Conservation (phyloP, 2,329 filamentous ascomycete species). For the Fusarium ramigenum region DNA sequence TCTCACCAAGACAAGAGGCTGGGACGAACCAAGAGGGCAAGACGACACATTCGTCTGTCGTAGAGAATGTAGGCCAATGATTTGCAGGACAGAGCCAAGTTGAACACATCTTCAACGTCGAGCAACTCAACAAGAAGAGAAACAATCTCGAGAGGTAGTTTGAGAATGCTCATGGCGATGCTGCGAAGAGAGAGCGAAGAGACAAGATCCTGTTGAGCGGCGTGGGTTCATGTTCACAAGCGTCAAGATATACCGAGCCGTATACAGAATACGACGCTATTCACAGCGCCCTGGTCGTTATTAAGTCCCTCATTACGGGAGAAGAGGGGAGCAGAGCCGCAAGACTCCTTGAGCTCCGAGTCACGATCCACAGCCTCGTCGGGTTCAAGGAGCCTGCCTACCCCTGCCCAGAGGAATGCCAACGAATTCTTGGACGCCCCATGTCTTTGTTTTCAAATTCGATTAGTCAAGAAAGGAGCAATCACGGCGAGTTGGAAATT, state of each 20-base stretch:
- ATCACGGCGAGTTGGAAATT: background rate
- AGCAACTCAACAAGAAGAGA: constrained; percentile 65
- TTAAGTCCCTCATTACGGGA: constrained; percentile 2
- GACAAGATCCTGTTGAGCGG: background rate
- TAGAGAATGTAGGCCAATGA: constrained; percentile 60
- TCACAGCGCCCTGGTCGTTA: background rate
- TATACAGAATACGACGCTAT: constrained; percentile 13
- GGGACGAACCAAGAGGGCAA: constrained; percentile 64
- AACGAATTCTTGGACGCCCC: background rate
- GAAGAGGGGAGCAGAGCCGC: constrained; percentile 22
- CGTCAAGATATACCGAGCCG: background rate
- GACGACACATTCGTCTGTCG: constrained; percentile 65
- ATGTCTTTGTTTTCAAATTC: background rate
- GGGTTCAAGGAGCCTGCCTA: background rate
- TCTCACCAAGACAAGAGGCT: background rate
- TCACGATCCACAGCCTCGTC: background rate
- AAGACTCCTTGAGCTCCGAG: background rate
- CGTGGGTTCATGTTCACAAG: constrained; percentile 19
- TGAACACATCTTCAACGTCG: constrained; percentile 65
- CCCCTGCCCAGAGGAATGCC: background rate
- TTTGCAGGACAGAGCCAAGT: constrained; percentile 62
- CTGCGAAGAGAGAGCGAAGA: background rate
- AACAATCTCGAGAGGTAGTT: constrained; percentile 72
- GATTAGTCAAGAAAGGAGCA: background rate
- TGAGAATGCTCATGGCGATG: constrained; percentile 52